A percentile compares a stretch with the other conserved stretches of the same genome.
These are phyloP conservation scores for Cenococcum geophilum DNA, from an alignment of 495 filamentous ascomycete species.

Conservation along the genomic window DNA sequence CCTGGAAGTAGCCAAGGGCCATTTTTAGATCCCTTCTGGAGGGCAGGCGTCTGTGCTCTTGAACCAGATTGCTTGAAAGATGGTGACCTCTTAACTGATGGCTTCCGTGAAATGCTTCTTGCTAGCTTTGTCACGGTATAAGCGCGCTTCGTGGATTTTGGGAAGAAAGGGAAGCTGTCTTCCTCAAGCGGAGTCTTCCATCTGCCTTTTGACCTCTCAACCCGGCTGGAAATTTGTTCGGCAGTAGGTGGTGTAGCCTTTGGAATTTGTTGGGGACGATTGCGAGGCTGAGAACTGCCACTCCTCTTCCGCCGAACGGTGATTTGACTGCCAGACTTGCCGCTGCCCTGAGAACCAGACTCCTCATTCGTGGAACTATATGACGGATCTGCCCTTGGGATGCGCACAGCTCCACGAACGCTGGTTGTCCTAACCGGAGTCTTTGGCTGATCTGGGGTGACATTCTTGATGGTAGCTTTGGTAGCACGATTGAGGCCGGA, in stretches of 20 bases:
- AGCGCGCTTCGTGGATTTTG: slow-evolving; percentile 20
- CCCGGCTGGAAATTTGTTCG: slow-evolving; percentile 31
- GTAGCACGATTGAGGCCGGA: slow-evolving; percentile 10
- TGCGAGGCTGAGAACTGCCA: neutral
- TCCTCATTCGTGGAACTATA: neutral
- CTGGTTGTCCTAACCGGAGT: slow-evolving; percentile 9
- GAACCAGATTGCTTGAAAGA: neutral
- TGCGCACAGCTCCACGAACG: slow-evolving; percentile 14
- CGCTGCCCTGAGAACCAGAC: neutral
- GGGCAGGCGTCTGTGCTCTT: neutral
- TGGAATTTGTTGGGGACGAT: slow-evolving; percentile 6
- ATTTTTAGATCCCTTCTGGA: neutral
- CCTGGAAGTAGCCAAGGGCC: slow-evolving; percentile 18
- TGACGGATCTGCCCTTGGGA: slow-evolving; percentile 10
- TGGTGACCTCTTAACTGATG: neutral
- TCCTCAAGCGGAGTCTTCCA: slow-evolving; percentile 37
- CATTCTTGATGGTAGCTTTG: slow-evolving; percentile 21
- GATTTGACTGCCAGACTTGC: neutral
- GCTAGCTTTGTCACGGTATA: slow-evolving; percentile 14
- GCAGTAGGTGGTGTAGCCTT: slow-evolving; percentile 22
- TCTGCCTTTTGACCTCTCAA: slow-evolving; percentile 30
- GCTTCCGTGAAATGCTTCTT: neutral
- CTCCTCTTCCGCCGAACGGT: neutral
- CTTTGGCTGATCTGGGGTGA: slow-evolving; percentile 10
- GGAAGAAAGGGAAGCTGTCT: slow-evolving; percentile 19